These are phyloP conservation scores for Ceratobasidium sp. DNA, from an alignment of 1,284 basidiomycete genomes.

Conservation along the genomic window DNA sequence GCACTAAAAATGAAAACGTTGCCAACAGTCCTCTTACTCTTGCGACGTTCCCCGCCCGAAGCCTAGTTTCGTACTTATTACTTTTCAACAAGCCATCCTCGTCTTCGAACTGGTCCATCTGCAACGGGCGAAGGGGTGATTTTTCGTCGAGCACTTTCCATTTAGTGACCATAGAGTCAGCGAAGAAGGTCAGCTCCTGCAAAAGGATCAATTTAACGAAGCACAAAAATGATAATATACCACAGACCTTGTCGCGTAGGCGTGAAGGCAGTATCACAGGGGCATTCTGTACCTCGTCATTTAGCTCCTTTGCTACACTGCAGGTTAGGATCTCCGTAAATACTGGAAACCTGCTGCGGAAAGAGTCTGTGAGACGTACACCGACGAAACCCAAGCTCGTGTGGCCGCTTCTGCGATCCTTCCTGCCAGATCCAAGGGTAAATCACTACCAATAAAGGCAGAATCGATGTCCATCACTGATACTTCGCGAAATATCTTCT, in stretches of 20 bases:
- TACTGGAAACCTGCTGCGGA: background rate
- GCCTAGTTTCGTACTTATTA: background rate
- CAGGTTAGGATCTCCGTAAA: background rate
- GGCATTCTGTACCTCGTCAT: background rate
- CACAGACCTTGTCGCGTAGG: conserved; percentile 12
- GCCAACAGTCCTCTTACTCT: background rate
- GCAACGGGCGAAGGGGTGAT: background rate
- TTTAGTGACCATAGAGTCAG: conserved; percentile 18
- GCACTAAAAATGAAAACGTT: background rate
- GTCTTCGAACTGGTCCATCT: background rate
- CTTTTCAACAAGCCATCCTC: conserved; percentile 8
- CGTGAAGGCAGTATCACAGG: conserved; percentile 13
- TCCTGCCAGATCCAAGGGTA: background rate
- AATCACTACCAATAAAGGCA: conserved; percentile 15
- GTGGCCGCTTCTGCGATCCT: conserved; percentile 20
- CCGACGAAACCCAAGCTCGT: conserved; percentile 32
- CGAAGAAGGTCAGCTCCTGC: conserved; percentile 25
- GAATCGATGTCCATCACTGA: conserved; percentile 1
- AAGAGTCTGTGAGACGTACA: conserved; percentile 7
- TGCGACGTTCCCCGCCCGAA: conserved; percentile 19
- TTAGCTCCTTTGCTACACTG: conserved; percentile 31
- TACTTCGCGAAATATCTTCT: conserved; percentile 5
- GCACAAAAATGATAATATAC: too few relatives aligned
- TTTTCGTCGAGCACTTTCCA: conserved; percentile 21
- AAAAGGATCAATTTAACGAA: background rate